phyloP scores from a whole-genome alignment of 352 stramenopile genomes.

The Elongisporangium prolatum region DNA sequence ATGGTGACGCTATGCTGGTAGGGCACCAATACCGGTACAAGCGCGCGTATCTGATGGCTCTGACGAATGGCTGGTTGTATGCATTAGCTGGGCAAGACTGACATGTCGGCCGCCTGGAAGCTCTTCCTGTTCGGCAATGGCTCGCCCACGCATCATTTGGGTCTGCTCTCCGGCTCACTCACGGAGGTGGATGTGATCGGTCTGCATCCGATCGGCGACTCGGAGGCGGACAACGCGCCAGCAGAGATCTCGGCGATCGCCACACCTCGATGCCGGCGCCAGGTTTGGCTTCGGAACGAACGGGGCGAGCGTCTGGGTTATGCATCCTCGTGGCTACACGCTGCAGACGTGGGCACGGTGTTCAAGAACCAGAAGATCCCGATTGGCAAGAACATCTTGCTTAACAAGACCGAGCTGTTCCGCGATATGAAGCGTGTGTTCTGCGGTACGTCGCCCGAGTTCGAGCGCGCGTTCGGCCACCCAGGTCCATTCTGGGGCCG shows the following conservation, averaged over 20 bases:
- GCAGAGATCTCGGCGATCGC: conserved; percentile 40
- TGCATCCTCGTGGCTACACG: conserved; percentile 72
- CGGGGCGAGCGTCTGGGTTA: conserved; percentile 73
- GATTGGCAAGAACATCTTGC: conserved; percentile 79
- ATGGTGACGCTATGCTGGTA: conserved; percentile 46
- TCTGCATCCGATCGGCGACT: conserved; percentile 40
- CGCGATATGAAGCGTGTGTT: conserved; percentile 84
- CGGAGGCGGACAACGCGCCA: conserved; percentile 32
- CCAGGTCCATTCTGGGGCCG: conserved; percentile 76
- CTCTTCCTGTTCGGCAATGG: conserved; percentile 84
- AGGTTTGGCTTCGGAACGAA: conserved; percentile 76
- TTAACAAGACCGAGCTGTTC: conserved; percentile 82
- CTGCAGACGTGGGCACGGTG: conserved; percentile 57
- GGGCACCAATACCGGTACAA: background rate
- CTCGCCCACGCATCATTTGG: conserved; percentile 78
- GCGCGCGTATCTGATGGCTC: conserved; percentile 2
- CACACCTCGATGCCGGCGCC: conserved; percentile 54
- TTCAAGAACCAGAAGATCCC: conserved; percentile 80
- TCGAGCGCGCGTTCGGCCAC: conserved; percentile 65
- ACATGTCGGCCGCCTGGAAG: conserved; percentile 69
- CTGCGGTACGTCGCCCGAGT: conserved; percentile 42
- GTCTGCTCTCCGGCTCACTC: conserved; percentile 57
- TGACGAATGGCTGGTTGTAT: conserved; percentile 4
- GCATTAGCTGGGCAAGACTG: conserved; percentile 38
- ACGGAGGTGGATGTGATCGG: conserved; percentile 82